Conservation (phyloP, 176 grass and related monocot species). For the Cenchrus americanus region DNA sequence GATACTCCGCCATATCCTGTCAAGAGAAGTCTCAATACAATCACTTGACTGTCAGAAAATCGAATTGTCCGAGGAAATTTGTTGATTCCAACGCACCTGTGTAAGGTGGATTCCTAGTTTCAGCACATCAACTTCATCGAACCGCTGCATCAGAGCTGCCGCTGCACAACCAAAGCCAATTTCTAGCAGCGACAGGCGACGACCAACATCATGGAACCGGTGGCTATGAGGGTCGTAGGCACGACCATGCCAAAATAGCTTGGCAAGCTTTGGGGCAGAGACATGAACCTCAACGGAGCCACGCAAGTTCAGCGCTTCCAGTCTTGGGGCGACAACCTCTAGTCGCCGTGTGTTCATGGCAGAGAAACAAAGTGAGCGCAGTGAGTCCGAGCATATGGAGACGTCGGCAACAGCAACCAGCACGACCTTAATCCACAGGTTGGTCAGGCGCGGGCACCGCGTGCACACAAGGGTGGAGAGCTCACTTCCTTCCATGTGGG, state of each 20-base stretch:
- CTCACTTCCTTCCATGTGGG: neutral
- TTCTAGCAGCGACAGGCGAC: neutral
- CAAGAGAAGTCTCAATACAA: neutral
- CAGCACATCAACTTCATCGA: neutral
- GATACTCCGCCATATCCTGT: neutral
- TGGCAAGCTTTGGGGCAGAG: neutral
- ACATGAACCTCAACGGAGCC: neutral
- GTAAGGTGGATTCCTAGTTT: neutral
- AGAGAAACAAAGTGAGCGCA: neutral
- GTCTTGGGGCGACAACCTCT: neutral
- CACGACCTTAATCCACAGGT: neutral
- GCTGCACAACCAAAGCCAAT: accelerated
- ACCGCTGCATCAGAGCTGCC: neutral
- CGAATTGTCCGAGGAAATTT: neutral
- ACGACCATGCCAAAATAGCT: neutral
- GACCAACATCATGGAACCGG: neutral
- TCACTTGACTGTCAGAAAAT: neutral
- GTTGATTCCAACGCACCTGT: neutral
- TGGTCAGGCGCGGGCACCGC: neutral
- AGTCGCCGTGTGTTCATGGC: neutral
- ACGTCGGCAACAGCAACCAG: neutral
- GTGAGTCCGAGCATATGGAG: neutral
- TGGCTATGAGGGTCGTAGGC: neutral
- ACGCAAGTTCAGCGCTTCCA: neutral
- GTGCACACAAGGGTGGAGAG: neutral